Percentiles rank a stretch among this genome's conserved stretches.
Conservation (phyloP, 2,329 filamentous ascomycete genomes). For the Aspergillus sp. region DNA sequence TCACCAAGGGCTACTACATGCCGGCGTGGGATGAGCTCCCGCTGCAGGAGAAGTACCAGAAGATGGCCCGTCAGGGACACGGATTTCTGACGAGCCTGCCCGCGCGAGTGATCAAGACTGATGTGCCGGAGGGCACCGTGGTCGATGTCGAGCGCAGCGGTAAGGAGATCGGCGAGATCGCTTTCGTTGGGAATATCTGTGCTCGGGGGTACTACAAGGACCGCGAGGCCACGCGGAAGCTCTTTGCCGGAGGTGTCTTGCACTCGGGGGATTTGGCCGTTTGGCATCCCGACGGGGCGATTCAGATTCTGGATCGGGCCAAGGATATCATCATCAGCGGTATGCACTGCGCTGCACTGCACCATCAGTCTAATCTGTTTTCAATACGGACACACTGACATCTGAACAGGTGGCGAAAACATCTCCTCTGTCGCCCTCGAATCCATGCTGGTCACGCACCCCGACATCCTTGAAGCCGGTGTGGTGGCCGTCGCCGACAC, state of each 20-base stretch:
- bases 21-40: slow-evolving; percentile 73
- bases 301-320: slow-evolving; percentile 84
- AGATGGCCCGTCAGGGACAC: slow-evolving; percentile 91
- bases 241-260: slow-evolving; percentile 77
- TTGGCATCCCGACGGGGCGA: slow-evolving; percentile 81
- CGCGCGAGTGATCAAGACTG: slow-evolving; percentile 71
- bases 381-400: background rate
- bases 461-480: slow-evolving; percentile 80
- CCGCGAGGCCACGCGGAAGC: slow-evolving; percentile 69
- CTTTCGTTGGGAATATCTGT: slow-evolving; percentile 88
- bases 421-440: slow-evolving; percentile 92
- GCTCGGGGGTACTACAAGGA: slow-evolving; percentile 90
- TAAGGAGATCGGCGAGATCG: slow-evolving; percentile 71
- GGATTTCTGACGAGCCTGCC: slow-evolving; percentile 79
- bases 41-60: slow-evolving; percentile 67
- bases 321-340: slow-evolving; percentile 98
- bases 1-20: slow-evolving; percentile 86
- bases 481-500: slow-evolving; percentile 80
- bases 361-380: background rate
- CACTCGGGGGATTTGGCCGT: slow-evolving; percentile 92
- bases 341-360: slow-evolving; percentile 32
- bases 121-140: slow-evolving; percentile 58
- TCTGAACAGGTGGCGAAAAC: slow-evolving; percentile 71
- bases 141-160: slow-evolving; percentile 62
- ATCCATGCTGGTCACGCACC: slow-evolving; percentile 78